Evolutionary conservation across 352 stramenopile species (phyloP).

Genomic region (Globisporangium recalcitrans): DNA sequence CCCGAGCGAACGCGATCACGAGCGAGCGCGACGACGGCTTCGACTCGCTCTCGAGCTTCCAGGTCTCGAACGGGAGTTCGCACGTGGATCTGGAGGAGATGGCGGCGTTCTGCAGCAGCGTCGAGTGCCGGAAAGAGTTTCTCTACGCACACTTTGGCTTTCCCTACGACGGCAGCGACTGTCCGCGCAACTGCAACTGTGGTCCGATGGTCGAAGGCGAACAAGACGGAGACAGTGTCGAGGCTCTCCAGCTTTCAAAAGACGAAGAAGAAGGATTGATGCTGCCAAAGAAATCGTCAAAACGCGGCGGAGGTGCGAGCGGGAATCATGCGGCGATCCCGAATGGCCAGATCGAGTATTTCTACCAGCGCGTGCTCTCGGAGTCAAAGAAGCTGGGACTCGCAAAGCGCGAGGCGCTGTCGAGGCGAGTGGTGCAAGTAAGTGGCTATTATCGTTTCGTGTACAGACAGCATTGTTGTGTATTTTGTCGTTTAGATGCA

Average conservation of each 20-base stretch:
- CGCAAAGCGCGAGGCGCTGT: constrained; percentile 53
- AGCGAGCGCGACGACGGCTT: constrained; percentile 30
- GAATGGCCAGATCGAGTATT: constrained; percentile 44
- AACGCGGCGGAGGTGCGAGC: background rate
- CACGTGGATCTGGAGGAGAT: constrained; percentile 46
- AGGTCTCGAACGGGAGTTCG: constrained; percentile 34
- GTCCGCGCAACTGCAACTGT: constrained; percentile 61
- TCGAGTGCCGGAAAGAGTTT: constrained; percentile 49
- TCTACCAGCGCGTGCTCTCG: constrained; percentile 49
- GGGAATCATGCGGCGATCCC: background rate
- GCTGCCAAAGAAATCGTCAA: background rate
- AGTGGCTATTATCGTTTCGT: too few relatives aligned
- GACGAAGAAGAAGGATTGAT: background rate
- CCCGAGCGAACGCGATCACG: constrained; percentile 38
- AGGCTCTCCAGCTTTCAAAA: background rate
- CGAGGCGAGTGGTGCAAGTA: constrained; percentile 42
- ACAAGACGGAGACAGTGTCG: background rate
- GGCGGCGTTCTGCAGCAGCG: constrained; percentile 43
- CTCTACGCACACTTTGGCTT: constrained; percentile 56
- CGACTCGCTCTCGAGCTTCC: too few relatives aligned
- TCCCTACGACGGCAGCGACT: constrained; percentile 30
- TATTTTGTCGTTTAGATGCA: background rate
- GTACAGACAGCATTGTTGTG: background rate
- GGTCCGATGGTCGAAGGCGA: constrained; percentile 20
- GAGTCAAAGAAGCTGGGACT: constrained; percentile 38